Evolutionary conservation across 2,329 filamentous ascomycete species (phyloP).

Genomic region (Davidsoniella eucalypti): DNA sequence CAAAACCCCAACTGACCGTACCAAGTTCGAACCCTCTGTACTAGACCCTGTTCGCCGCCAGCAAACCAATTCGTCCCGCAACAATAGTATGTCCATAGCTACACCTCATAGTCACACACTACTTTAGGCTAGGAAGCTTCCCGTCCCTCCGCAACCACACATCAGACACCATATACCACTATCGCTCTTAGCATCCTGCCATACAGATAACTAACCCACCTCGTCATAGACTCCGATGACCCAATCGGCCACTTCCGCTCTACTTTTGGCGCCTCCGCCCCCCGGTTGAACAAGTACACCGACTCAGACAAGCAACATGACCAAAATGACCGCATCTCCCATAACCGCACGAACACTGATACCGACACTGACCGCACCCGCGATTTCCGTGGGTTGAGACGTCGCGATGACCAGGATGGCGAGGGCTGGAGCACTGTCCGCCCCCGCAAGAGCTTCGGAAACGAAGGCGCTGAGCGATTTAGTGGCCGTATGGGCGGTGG

Average conservation of each 20-base stretch:
- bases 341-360: constrained; percentile 31
- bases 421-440: constrained; percentile 64
- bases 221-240: constrained; percentile 7
- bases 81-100: constrained; percentile 1
- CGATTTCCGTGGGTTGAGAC: constrained; percentile 28
- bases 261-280: constrained; percentile 12
- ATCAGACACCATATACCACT: background rate
- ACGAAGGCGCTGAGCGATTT: constrained; percentile 56
- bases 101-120: background rate
- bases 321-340: constrained; percentile 38
- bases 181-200: background rate
- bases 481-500: constrained; percentile 45
- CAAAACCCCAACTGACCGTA: constrained; percentile 11
- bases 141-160: background rate
- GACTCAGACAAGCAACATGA: constrained; percentile 25
- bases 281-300: background rate
- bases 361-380: constrained; percentile 30
- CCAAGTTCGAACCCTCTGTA: constrained; percentile 15
- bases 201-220: background rate
- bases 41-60: constrained; percentile 10
- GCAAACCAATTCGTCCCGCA: constrained; percentile 5
- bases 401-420: constrained; percentile 41
- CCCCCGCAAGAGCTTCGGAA: constrained; percentile 56
- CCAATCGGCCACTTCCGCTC: constrained; percentile 8
- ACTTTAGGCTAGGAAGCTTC: background rate